phyloP scores from a whole-genome alignment of 2,329 filamentous ascomycete species.

The Monosporascus sp. region DNA sequence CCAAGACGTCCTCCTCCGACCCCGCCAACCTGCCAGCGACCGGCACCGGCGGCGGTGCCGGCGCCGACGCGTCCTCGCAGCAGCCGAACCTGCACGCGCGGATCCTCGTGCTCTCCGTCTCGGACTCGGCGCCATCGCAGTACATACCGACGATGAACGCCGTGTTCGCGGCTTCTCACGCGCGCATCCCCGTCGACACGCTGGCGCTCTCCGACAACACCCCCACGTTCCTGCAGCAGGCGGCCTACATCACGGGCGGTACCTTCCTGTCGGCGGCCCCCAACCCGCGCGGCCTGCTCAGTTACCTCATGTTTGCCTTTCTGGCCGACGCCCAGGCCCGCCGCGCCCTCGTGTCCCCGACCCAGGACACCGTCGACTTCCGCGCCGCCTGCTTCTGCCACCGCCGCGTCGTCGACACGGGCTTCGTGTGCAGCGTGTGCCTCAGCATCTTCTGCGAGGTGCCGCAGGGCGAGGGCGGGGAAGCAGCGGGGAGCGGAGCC shows the following conservation, averaged over 20 bases:
- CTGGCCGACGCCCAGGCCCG: slow-evolving; percentile 58
- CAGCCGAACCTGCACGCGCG: slow-evolving; percentile 62
- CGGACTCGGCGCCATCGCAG: slow-evolving; percentile 76
- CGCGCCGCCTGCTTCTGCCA: slow-evolving; percentile 98
- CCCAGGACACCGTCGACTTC: slow-evolving; percentile 86
- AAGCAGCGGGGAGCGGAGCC: slow-evolving; percentile 26
- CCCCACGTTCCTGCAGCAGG: slow-evolving; percentile 92
- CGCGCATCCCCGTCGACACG: slow-evolving; percentile 87
- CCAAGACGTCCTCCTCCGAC: slow-evolving; percentile 40
- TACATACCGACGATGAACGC: slow-evolving; percentile 99
- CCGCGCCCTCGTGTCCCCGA: slow-evolving; percentile 67
- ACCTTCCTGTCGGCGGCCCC: slow-evolving; percentile 45
- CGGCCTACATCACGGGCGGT: slow-evolving; percentile 58
- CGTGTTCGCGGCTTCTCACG: slow-evolving; percentile 89
- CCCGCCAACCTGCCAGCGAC: slow-evolving; percentile 28
- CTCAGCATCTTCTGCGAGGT: slow-evolving; percentile 83
- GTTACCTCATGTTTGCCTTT: slow-evolving; percentile 94
- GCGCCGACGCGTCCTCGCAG: slow-evolving; percentile 21
- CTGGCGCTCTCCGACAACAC: slow-evolving; percentile 78
- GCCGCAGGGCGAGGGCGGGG: slow-evolving; percentile 35
- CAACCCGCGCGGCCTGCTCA: slow-evolving; percentile 68
- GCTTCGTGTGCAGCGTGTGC: slow-evolving; percentile 94
- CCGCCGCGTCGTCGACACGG: slow-evolving; percentile 80
- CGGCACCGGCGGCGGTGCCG: slow-evolving; percentile 20
- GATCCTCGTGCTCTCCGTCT: slow-evolving; percentile 86